A percentile compares a stretch with the other conserved stretches of the same genome.
Conservation (phyloP, 805 yeast genomes). For the Yamadazyma akitaensis region DNA sequence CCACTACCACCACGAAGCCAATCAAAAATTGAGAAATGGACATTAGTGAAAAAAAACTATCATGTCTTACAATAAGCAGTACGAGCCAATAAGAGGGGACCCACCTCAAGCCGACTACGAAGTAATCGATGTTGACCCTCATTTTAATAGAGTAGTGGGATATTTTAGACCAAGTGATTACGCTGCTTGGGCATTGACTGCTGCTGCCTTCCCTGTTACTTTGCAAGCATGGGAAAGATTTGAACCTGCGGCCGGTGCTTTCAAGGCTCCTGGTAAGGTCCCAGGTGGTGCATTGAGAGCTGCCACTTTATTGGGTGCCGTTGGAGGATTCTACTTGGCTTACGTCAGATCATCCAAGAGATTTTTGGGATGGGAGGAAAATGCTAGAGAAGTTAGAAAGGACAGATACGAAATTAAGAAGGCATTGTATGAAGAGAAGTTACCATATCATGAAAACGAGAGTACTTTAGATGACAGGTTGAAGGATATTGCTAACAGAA, state of each 20-base stretch:
- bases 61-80: constrained; percentile 39
- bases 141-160: constrained; percentile 64
- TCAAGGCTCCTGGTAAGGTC: constrained; percentile 47
- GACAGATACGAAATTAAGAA: constrained; percentile 74
- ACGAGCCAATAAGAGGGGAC: constrained; percentile 40
- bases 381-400: constrained; percentile 61
- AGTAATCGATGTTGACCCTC: constrained; percentile 75
- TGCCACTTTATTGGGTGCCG: constrained; percentile 57
- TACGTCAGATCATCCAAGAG: constrained; percentile 66
- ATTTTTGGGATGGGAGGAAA: constrained; percentile 77
- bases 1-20: constrained; percentile 19
- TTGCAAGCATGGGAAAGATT: constrained; percentile 41
- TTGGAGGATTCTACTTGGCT: constrained; percentile 73
- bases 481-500: constrained; percentile 72
- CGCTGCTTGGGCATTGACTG: constrained; percentile 41
- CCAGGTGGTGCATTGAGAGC: constrained; percentile 56
- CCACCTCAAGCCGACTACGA: constrained; percentile 40
- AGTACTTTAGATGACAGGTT: constrained; percentile 57
- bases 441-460: constrained; percentile 65
- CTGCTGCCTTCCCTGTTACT: constrained; percentile 43
- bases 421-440: constrained; percentile 58
- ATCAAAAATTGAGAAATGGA: constrained; percentile 32
- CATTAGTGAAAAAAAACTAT: constrained; percentile 3
- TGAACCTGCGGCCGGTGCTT: constrained; percentile 41
- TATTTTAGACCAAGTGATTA: constrained; percentile 71